Evolutionary conservation across 163 green algal species (phyloP).

Genomic region (Chloromonas sp.): DNA sequence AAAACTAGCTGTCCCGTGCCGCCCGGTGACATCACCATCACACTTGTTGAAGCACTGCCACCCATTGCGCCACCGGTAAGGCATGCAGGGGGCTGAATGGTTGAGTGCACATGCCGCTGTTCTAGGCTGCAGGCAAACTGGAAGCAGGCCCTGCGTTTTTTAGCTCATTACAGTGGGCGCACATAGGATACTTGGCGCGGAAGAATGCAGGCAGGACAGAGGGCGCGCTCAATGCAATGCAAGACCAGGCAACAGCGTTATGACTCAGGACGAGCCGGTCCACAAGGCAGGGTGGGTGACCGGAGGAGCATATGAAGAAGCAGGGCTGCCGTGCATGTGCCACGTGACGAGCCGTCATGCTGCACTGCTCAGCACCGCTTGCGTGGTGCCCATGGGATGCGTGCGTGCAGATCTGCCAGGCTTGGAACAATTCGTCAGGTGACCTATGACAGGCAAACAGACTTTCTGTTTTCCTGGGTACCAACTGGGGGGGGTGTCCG

Average conservation of each 20-base stretch:
- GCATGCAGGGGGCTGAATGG: neutral
- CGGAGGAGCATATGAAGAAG: too few species aligned
- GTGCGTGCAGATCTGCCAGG: neutral
- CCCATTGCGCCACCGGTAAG: conserved; percentile 35
- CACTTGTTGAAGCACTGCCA: conserved; percentile 22
- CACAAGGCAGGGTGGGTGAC: too few species aligned
- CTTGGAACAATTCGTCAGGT: neutral
- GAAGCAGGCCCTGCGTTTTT: neutral
- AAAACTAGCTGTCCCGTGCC: conserved; percentile 28
- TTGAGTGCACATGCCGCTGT: neutral
- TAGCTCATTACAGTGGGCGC: neutral
- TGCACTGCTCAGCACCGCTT: too few species aligned
- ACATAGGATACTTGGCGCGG: neutral
- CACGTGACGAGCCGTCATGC: too few species aligned
- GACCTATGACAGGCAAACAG: neutral
- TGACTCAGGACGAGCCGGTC: too few species aligned
- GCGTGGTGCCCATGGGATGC: too few species aligned
- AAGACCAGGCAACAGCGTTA: too few species aligned
- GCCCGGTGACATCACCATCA: conserved; percentile 17
- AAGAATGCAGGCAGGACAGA: neutral
- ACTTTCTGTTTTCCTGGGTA: neutral
- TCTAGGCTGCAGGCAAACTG: neutral
- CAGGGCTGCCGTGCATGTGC: too few species aligned
- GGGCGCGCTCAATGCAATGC: too few species aligned
- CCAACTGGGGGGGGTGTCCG: too few species aligned